Percentiles rank a stretch among this genome's conserved stretches.
phyloP scores from a whole-genome alignment of 768 basidiomycete genomes.

The Pleurotus ostreatus region DNA sequence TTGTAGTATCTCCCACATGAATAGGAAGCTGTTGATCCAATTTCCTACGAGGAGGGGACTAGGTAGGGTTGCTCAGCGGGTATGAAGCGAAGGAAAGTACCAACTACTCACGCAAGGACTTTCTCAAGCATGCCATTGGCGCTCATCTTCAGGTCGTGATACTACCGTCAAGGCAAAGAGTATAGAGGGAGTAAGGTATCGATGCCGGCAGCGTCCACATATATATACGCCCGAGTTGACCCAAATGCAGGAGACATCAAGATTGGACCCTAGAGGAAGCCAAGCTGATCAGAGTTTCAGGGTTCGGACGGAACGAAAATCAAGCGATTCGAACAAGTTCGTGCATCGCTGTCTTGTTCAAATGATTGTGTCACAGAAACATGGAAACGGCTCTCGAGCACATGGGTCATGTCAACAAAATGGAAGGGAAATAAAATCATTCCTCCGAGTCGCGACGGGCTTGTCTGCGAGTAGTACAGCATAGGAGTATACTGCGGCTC shows the following conservation, averaged over 20 bases:
- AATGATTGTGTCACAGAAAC: conserved; percentile 4
- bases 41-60: conserved; percentile 4
- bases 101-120: conserved; percentile 4
- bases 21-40: conserved; percentile 5
- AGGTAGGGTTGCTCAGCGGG: background rate
- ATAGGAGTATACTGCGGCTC: no score
- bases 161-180: conserved; percentile 6
- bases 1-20: conserved; percentile 8
- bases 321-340: background rate
- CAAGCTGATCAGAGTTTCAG: conserved; percentile 3
- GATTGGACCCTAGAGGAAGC: conserved; percentile 4
- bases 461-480: no score
- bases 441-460: no score
- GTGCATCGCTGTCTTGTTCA: background rate
- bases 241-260: conserved; percentile 1
- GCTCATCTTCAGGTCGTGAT: conserved; percentile 1
- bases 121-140: conserved; percentile 2
- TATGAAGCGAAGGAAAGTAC: background rate
- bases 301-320: conserved; percentile 5
- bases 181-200: background rate
- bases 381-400: conserved; percentile 6
- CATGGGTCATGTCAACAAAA: conserved; percentile 2
- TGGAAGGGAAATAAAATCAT: background rate
- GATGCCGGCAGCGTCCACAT: background rate
- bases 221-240: background rate